phyloP scores from a whole-genome alignment of 2,329 filamentous ascomycete species.

The Huntiella bhutanensis region DNA sequence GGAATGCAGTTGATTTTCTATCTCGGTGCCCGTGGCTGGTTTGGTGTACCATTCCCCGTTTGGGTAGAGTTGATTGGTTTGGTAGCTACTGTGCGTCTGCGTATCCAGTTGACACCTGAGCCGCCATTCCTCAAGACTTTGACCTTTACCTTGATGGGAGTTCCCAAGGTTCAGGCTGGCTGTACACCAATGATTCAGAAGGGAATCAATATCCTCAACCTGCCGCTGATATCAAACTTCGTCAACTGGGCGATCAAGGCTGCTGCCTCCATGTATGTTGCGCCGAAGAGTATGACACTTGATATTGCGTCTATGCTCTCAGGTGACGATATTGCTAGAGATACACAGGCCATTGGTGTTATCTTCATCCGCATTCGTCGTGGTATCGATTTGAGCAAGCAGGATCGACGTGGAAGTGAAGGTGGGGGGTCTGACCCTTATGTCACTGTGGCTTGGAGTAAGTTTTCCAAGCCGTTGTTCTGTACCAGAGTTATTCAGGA shows the following conservation, averaged over 20 bases:
- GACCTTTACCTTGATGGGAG: conserved; percentile 84
- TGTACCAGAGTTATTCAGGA: conserved; percentile 93
- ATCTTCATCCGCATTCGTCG: conserved; percentile 85
- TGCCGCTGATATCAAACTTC: conserved; percentile 87
- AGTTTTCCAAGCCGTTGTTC: conserved; percentile 95
- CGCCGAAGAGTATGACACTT: conserved; percentile 82
- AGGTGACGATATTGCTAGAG: conserved; percentile 83
- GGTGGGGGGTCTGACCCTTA: conserved; percentile 89
- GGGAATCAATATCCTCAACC: conserved; percentile 76
- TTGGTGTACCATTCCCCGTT: conserved; percentile 73
- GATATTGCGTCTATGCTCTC: conserved; percentile 81
- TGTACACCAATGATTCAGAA: conserved; percentile 86
- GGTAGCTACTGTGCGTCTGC: conserved; percentile 70
- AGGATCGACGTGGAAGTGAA: conserved; percentile 62
- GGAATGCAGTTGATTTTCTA: conserved; percentile 95
- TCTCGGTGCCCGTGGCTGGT: conserved; percentile 70
- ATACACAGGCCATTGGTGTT: conserved; percentile 68
- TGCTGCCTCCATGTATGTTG: conserved; percentile 77
- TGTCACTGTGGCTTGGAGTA: conserved; percentile 85
- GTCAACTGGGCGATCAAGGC: conserved; percentile 88
- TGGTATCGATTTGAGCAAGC: conserved; percentile 74
- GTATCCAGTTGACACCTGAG: conserved; percentile 71
- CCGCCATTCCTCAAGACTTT: conserved; percentile 83
- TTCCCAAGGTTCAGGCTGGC: conserved; percentile 74
- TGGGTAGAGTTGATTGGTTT: conserved; percentile 79